These are phyloP conservation scores for Glycine tomentella DNA, from an alignment of 306 rosid genomes.

Conservation along the genomic window DNA sequence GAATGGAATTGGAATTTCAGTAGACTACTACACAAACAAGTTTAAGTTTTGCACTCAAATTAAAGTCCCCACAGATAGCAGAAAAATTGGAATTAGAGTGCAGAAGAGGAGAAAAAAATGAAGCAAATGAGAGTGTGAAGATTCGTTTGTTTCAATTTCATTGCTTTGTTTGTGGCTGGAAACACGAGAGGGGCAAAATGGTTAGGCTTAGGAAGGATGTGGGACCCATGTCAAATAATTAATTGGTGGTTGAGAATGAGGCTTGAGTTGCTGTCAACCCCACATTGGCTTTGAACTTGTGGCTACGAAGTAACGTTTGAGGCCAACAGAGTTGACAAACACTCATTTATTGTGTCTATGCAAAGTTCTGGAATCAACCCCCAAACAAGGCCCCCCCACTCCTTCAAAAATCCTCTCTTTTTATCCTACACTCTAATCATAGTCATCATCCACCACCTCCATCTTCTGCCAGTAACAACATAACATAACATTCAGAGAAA, in stretches of 20 bases:
- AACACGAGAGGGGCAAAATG: background rate
- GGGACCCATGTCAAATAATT: conserved; percentile 65
- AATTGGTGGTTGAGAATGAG: conserved; percentile 68
- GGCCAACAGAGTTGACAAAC: conserved; percentile 55
- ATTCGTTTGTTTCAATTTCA: too few relatives aligned
- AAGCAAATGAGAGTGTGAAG: too few relatives aligned
- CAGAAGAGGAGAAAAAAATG: too few relatives aligned
- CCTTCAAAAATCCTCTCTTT: conserved; percentile 37
- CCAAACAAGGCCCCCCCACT: conserved; percentile 21
- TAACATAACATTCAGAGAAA: conserved; percentile 18
- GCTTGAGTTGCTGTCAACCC: conserved; percentile 52
- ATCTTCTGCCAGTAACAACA: conserved; percentile 3
- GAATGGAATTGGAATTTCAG: background rate
- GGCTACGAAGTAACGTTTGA: conserved; percentile 55
- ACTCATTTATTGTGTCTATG: conserved; percentile 42
- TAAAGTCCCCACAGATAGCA: too few relatives aligned
- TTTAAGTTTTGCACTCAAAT: background rate
- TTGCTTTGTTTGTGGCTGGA: too few relatives aligned
- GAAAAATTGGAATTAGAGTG: too few relatives aligned
- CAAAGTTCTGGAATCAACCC: conserved; percentile 52
- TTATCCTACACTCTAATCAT: conserved; percentile 37
- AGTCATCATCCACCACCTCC: conserved; percentile 40
- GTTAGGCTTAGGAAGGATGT: background rate
- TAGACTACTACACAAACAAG: background rate
- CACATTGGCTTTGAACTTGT: conserved; percentile 69